A percentile compares a stretch with the other conserved stretches of the same genome.
Conservation (phyloP, 352 stramenopile genomes). For the Globisporangium cylindrosporum region DNA sequence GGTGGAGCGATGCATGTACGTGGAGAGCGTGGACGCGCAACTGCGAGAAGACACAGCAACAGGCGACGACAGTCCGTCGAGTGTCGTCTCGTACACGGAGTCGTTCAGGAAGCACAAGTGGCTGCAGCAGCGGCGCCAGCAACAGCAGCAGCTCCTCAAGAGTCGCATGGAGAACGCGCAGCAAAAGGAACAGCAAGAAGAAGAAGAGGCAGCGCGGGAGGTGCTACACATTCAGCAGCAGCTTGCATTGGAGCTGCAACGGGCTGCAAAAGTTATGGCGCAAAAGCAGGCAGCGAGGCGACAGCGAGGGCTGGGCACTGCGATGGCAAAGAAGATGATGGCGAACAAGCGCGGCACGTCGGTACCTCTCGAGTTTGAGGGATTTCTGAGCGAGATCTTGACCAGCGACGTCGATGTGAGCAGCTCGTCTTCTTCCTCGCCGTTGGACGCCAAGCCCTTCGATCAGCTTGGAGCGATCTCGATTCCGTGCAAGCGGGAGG, state of each 20-base stretch:
- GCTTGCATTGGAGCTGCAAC: conserved; percentile 21
- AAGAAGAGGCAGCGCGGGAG: background rate
- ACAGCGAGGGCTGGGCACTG: conserved; percentile 4
- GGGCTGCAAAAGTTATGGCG: conserved; percentile 3
- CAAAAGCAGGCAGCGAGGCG: background rate
- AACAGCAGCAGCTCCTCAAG: conserved; percentile 9
- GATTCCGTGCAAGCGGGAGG: conserved; percentile 48
- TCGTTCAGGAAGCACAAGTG: conserved; percentile 51
- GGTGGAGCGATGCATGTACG: conserved; percentile 45
- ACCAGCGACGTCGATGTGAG: conserved; percentile 27
- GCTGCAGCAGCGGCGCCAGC: conserved; percentile 28
- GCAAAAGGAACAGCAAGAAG: background rate
- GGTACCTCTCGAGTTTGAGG: conserved; percentile 24
- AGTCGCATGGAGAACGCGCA: background rate
- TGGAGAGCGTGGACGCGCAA: conserved; percentile 29
- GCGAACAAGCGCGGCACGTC: background rate
- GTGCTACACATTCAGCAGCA: background rate
- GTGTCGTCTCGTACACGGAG: conserved; percentile 18
- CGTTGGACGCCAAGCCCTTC: conserved; percentile 18
- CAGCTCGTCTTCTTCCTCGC: conserved; percentile 11
- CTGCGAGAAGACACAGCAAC: background rate
- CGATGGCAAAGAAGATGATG: conserved; percentile 10
- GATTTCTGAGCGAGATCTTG: conserved; percentile 33
- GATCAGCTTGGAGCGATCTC: conserved; percentile 43
- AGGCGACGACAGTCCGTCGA: background rate